Conservation (phyloP, 805 yeast genomes). For the Kodamaea kakaduensis region DNA sequence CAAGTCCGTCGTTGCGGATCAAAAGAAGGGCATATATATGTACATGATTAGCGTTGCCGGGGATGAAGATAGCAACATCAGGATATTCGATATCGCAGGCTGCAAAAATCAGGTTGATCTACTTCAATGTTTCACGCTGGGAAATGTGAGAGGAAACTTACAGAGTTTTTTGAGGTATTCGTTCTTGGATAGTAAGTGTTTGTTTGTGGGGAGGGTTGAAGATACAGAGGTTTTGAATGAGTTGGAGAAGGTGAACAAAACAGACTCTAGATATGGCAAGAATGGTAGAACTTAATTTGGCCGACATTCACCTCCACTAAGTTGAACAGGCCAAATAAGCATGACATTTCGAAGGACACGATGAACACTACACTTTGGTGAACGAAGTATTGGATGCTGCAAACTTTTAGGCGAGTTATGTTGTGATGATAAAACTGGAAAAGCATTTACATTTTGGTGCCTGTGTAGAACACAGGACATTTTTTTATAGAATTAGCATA, state of each 20-base stretch:
- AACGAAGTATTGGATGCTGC: too few species aligned
- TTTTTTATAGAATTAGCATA: too few species aligned
- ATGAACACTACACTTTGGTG: too few species aligned
- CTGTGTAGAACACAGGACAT: too few species aligned
- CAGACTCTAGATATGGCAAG: too few species aligned
- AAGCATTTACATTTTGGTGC: too few species aligned
- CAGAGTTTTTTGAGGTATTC: constrained; percentile 9
- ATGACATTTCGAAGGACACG: too few species aligned
- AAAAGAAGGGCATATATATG: constrained; percentile 2
- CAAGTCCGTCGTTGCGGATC: constrained; percentile 2
- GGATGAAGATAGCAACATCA: constrained; percentile 11
- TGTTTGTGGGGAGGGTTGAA: constrained; percentile 25
- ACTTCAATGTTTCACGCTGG: constrained; percentile 3
- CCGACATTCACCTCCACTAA: too few species aligned
- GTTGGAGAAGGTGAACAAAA: constrained; percentile 13
- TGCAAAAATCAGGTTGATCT: constrained; percentile 5
- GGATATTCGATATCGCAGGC: constrained; percentile 15
- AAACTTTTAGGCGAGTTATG: too few species aligned
- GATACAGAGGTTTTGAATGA: constrained; percentile 12
- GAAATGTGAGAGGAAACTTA: neutral
- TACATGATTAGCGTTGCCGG: constrained; percentile 14
- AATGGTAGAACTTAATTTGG: too few species aligned
- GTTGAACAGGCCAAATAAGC: too few species aligned
- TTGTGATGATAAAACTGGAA: too few species aligned
- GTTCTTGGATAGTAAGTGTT: constrained; percentile 29